A percentile compares a stretch with the other conserved stretches of the same genome.
Conservation (phyloP, 306 rosid genomes). For the Rosa rugosa region DNA sequence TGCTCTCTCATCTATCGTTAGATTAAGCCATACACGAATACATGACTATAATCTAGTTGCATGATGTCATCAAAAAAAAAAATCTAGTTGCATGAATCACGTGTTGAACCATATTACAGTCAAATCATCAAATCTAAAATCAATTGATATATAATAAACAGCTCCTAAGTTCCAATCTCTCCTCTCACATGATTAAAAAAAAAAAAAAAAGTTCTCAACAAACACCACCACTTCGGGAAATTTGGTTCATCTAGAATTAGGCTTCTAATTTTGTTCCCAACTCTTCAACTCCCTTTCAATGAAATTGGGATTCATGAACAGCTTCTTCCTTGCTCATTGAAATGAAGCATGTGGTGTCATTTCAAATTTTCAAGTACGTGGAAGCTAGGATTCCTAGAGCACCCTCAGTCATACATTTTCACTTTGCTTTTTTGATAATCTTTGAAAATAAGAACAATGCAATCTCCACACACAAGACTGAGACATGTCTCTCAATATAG, state of each 20-base stretch:
- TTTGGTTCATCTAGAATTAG: neutral
- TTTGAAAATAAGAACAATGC: neutral
- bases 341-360: neutral
- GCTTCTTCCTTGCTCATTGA: neutral
- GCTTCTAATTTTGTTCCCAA: neutral
- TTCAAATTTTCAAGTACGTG: neutral
- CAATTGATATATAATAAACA: no score
- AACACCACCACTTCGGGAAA: neutral
- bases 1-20: neutral
- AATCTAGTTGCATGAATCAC: neutral
- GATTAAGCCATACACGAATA: neutral
- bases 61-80: no score
- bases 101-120: neutral
- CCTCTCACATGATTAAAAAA: no score
- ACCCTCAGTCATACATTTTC: neutral
- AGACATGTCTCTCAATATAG: neutral
- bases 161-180: no score
- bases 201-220: no score
- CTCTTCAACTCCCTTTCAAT: neutral
- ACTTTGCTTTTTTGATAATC: neutral
- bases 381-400: neutral
- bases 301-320: neutral
- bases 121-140: neutral
- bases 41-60: no score
- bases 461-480: neutral